phyloP scores from a whole-genome alignment of 2,329 filamentous ascomycete species.

The Elsinoe australis region DNA sequence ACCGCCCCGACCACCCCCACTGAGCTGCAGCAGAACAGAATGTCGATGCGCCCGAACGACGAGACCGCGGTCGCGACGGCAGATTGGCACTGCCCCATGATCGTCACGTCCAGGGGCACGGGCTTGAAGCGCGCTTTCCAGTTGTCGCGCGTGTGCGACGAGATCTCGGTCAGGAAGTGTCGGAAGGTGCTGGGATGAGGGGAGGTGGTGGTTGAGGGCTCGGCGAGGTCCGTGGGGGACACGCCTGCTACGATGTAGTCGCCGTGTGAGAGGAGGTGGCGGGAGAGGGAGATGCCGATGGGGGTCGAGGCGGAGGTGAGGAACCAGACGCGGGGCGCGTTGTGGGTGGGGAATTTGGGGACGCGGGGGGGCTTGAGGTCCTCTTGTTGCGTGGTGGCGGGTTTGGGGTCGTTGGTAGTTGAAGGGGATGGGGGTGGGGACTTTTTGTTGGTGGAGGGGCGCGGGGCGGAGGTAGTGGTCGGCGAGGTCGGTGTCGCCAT shows the following conservation, averaged over 20 bases:
- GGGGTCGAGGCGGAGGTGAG: slow-evolving; percentile 81
- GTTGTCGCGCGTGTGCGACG: slow-evolving; percentile 50
- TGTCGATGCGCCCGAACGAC: slow-evolving; percentile 79
- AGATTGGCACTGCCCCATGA: slow-evolving; percentile 66
- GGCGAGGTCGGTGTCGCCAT: neutral
- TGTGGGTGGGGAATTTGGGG: slow-evolving; percentile 52
- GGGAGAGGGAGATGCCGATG: slow-evolving; percentile 72
- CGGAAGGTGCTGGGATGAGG: no score
- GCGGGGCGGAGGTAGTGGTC: neutral
- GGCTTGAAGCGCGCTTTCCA: slow-evolving; percentile 71
- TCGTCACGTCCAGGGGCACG: slow-evolving; percentile 52
- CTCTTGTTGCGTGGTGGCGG: neutral
- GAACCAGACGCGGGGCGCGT: slow-evolving; percentile 80
- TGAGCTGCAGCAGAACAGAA: slow-evolving; percentile 80
- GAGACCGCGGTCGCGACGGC: slow-evolving; percentile 80
- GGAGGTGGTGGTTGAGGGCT: slow-evolving; percentile 61
- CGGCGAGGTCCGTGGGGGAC: slow-evolving; percentile 67
- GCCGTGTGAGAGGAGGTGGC: slow-evolving; percentile 77
- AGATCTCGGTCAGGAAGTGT: slow-evolving; percentile 59
- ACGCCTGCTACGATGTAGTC: slow-evolving; percentile 85
- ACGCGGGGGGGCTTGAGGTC: slow-evolving; percentile 29
- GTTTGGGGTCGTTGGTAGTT: neutral
- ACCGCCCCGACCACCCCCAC: slow-evolving; percentile 86
- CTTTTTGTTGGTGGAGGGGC: neutral
- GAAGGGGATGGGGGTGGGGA: neutral